These are phyloP conservation scores for Cydonia oblonga DNA, from an alignment of 331 rosid species.

Conservation along the genomic window DNA sequence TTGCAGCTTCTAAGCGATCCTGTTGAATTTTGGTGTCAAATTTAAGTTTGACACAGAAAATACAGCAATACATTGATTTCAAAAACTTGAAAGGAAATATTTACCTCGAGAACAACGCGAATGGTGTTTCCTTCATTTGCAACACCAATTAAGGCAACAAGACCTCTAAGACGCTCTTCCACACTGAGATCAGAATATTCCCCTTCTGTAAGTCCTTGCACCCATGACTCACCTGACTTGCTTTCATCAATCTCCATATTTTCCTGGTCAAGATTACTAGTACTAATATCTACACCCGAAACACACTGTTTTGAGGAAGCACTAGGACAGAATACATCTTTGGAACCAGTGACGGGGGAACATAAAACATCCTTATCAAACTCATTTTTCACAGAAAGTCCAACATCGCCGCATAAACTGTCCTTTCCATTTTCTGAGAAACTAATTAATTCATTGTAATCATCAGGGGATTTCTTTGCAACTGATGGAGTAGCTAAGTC, in stretches of 20 bases:
- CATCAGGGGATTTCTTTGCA: conserved; percentile 38
- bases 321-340: conserved; percentile 33
- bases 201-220: conserved; percentile 92
- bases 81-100: not conserved
- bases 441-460: conserved; percentile 29
- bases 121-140: conserved; percentile 98
- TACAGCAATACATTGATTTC: not conserved
- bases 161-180: conserved; percentile 91
- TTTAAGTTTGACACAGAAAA: not conserved
- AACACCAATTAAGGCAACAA: conserved; percentile 68
- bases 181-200: conserved; percentile 90
- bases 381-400: conserved; percentile 36
- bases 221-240: conserved; percentile 93
- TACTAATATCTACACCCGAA: conserved; percentile 27
- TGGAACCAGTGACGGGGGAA: conserved; percentile 45
- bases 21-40: conserved; percentile 33
- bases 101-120: conserved; percentile 92
- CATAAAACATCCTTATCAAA: conserved; percentile 39
- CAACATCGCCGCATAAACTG: conserved; percentile 28
- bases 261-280: conserved; percentile 45
- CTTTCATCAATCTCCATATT: conserved; percentile 97
- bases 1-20: conserved; percentile 98
- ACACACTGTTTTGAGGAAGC: conserved; percentile 27
- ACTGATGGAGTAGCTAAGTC: conserved; percentile 50
- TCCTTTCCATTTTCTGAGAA: conserved; percentile 50